phyloP scores from a whole-genome alignment of 768 basidiomycete genomes.

The Suillus subalutaceus region DNA sequence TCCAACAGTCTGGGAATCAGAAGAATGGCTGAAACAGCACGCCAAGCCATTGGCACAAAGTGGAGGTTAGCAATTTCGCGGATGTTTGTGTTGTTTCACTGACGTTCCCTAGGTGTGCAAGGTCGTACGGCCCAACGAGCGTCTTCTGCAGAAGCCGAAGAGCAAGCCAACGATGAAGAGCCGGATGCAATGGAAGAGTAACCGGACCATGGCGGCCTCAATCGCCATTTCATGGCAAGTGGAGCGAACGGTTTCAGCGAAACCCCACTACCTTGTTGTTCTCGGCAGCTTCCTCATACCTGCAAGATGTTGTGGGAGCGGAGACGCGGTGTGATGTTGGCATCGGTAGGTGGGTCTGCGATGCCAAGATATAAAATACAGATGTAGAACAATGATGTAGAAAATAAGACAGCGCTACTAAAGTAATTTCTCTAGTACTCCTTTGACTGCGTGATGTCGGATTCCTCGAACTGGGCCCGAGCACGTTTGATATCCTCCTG shows the following conservation, averaged over 20 bases:
- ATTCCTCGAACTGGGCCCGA: constrained; percentile 72
- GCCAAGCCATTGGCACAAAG: constrained; percentile 77
- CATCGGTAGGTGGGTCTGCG: neutral
- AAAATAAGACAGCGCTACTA: constrained; percentile 12
- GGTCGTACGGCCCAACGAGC: constrained; percentile 44
- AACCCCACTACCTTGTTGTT: neutral
- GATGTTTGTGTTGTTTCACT: constrained; percentile 6
- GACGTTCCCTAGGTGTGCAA: constrained; percentile 49
- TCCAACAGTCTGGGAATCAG: constrained; percentile 87
- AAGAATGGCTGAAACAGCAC: constrained; percentile 88
- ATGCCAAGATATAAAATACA: constrained; percentile 8
- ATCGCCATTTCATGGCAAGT: constrained; percentile 2
- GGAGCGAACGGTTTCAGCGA: neutral
- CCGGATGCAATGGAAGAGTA: constrained; percentile 72
- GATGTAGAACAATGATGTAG: constrained; percentile 10
- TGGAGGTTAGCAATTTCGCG: constrained; percentile 53
- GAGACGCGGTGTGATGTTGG: neutral
- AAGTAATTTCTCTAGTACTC: constrained; percentile 40
- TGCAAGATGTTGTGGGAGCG: neutral
- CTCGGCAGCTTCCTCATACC: neutral
- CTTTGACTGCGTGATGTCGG: constrained; percentile 48
- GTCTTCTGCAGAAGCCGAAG: constrained; percentile 29
- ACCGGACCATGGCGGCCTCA: constrained; percentile 10
- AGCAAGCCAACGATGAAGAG: constrained; percentile 35
- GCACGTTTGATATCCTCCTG: constrained; percentile 93